Evolutionary conservation across 257 asterid species (phyloP), one percentile per base, ranked within the genome.

Genomic region (Echium plantagineum): DNA sequence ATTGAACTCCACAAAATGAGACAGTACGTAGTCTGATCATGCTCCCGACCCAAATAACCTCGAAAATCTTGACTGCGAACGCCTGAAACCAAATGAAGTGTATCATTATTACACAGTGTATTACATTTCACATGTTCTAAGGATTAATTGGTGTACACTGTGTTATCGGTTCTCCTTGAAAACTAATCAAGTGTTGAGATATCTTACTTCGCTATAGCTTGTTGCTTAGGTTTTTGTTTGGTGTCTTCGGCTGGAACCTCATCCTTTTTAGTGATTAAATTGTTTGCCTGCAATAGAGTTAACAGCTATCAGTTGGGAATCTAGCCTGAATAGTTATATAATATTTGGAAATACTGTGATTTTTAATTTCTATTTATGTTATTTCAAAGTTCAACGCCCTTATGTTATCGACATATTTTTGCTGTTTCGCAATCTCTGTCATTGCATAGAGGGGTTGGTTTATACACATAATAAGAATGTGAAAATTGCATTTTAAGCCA

Each of bases 31-130:
- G 54, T 64, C 66, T 61, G 59, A 59, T 10, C 1, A 31, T 22
- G 63, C 60, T 82, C 78, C 78, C 58, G 86, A 72, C 71, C 86
- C 81, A 60, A 86, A 86, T 79, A 86, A 84, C 90, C 73, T 81
- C 74, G 72, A 80, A 77, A 86, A 63, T 59, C 76, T 78, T 46
- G 86, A 73, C 56, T 60, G 73, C 47, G 90, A 60, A 57, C 85
- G 80, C 86, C 95, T 86, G 93, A 35, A 59, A 63, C 18, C 62
- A 72, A 64, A 62, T 57, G 54, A 63, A 54, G 57, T 57, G 38
- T 30, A 51, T 42, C 49, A 13, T 51, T 19, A 52, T 73, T 73
- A 78, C 74, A 74, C 30, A 26, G 12, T 3, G 46, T 35, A 35
- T 35, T 35, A 4, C 10, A 35, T 35, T 35, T 35, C 46, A 35